Base-by-base conservation (phyloP, 352 stramenopile species). In the Phytophthora meadii region DNA sequence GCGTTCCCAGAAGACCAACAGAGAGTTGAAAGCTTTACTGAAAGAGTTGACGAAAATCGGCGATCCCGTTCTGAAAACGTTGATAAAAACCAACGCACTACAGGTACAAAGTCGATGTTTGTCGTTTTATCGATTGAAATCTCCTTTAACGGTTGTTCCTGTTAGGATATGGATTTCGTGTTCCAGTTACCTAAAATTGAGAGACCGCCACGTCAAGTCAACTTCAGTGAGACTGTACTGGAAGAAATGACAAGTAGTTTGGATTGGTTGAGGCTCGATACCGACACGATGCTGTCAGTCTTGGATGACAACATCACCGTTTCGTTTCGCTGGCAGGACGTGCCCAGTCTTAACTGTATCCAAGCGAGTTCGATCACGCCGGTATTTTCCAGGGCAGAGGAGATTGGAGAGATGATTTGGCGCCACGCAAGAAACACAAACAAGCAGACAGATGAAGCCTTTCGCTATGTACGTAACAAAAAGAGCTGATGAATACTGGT, bases 381-480 rank as follows among this genome's bases (percentile, higher is more conserved):
- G 11, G n/a, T 76, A 32, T 36, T 22, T 10, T 49, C 52, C 10
- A 34, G 30, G 0, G 32, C 49, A 11, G 36, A 68, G 10, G 19
- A 65, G n/a, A 15, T 66, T 1, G 56, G 42, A 15, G n/a, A 63
- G 1, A 48, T 70, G 37, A 9, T 71, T 12, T 75, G 61, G 61
- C 6, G 12, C 5, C 27, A 61, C 17, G 32, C 49, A n/a, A 55
- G 39, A 1, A 58, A 47, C 5, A 65, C 49, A 2, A 46, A 61
- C 24, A 61, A 59, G 22, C 45, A 49, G n/a, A 40, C 24, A 0
- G 67, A 62, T 22, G 61, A 53, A 11, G 17, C 47, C 3, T 64
- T 61, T 45, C 47, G 14, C 42, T 68, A 51, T 27, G 60, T 70
- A 55, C 30, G 66, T 59, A 36, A 22, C 19, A 22, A 22, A 9